Conservation (phyloP, 345 rosid species). For the Microcos paniculata region DNA sequence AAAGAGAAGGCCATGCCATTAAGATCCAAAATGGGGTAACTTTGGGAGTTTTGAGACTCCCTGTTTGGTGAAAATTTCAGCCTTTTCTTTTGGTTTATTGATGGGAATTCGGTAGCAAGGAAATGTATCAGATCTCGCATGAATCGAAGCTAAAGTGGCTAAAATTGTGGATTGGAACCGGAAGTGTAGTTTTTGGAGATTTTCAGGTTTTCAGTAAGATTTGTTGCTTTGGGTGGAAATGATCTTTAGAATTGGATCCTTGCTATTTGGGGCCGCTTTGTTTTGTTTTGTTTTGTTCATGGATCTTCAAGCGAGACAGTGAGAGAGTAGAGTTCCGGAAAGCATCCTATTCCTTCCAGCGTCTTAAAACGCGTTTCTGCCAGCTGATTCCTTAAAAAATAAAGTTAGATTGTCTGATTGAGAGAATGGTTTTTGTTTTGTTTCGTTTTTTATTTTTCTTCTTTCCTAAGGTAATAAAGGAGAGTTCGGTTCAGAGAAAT, state of each 20-base stretch:
- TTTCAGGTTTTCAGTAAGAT: not conserved
- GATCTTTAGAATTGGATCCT: not conserved
- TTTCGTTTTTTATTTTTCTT: no score
- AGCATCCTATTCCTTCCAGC: not conserved
- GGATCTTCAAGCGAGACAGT: not conserved
- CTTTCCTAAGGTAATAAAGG: no score
- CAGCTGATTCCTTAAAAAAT: not conserved
- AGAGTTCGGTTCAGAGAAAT: not conserved
- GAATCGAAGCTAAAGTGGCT: not conserved
- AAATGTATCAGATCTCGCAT: not conserved
- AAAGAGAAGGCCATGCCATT: slow-evolving; percentile 36
- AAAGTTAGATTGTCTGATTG: no score
- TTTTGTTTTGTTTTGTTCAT: not conserved
- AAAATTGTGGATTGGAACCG: not conserved
- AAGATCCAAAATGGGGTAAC: not conserved
- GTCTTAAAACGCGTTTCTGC: slow-evolving; percentile 8
- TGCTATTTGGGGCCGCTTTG: not conserved
- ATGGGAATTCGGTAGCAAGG: not conserved
- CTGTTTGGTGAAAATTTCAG: not conserved
- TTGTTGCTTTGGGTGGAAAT: not conserved
- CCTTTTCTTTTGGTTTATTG: not conserved
- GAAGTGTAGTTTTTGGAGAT: not conserved
- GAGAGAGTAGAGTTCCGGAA: not conserved
- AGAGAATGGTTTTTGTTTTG: not conserved
- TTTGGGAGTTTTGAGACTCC: not conserved